Conservation (phyloP, 148 eudicot species). For the Cornus florida region DNA sequence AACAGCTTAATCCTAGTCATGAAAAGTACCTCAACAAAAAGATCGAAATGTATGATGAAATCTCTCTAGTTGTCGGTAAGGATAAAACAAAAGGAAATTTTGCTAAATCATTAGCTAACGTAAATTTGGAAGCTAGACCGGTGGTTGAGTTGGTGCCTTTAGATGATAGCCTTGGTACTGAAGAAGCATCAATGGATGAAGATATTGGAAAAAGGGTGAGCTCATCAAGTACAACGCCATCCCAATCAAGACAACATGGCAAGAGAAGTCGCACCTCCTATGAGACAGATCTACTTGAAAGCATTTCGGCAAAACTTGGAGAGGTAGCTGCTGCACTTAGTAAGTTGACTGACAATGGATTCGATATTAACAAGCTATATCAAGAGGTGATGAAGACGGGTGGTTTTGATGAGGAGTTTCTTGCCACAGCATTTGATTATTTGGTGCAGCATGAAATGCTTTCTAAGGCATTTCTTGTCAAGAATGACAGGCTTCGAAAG, state of each 20-base stretch:
- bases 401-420: too few species aligned
- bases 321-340: too few species aligned
- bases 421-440: too few species aligned
- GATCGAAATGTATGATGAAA: background rate
- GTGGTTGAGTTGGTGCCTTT: too few species aligned
- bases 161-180: background rate
- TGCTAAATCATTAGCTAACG: background rate
- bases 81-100: background rate
- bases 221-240: background rate
- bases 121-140: background rate
- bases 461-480: too few species aligned
- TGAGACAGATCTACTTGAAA: too few species aligned
- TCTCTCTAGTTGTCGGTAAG: background rate
- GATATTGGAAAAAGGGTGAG: background rate
- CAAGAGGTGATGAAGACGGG: too few species aligned
- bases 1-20: background rate
- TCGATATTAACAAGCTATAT: too few species aligned
- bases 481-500: too few species aligned
- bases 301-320: too few species aligned
- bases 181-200: background rate
- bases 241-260: background rate
- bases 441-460: too few species aligned
- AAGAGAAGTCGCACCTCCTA: background rate
- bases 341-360: too few species aligned
- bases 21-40: background rate